A percentile compares a stretch with the other conserved stretches of the same genome.
Conservation (phyloP, 768 basidiomycete species). For the Hemileccinum impolitum region DNA sequence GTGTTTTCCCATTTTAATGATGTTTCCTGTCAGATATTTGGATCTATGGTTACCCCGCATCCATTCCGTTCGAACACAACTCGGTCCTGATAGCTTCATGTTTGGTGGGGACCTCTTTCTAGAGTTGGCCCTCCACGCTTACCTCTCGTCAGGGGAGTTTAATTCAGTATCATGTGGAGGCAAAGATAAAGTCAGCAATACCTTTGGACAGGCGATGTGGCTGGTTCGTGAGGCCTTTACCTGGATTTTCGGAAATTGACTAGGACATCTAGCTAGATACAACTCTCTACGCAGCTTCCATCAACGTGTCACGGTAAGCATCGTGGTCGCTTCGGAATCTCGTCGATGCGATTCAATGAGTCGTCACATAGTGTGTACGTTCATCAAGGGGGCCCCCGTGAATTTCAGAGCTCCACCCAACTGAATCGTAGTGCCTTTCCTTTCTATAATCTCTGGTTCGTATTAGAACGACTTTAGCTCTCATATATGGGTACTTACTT, state of each 20-base stretch:
- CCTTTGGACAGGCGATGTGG: constrained; percentile 56
- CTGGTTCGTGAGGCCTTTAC: constrained; percentile 31
- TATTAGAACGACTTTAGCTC: not conserved
- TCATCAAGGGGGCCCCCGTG: constrained; percentile 54
- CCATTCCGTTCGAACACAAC: constrained; percentile 41
- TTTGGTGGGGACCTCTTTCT: constrained; percentile 34
- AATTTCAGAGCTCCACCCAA: constrained; percentile 47
- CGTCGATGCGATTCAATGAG: not conserved
- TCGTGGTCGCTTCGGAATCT: no score
- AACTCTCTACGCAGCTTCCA: constrained; percentile 27
- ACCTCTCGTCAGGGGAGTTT: constrained; percentile 41
- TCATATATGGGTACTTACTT: not conserved
- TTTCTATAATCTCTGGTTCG: constrained; percentile 48
- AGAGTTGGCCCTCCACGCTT: not conserved
- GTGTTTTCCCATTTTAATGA: not conserved
- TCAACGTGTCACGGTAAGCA: constrained; percentile 46
- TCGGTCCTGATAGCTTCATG: constrained; percentile 47
- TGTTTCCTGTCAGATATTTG: constrained; percentile 38
- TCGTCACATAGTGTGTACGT: constrained; percentile 39
- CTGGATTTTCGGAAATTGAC: not conserved
- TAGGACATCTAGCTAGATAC: constrained; percentile 12
- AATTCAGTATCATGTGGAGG: constrained; percentile 56
- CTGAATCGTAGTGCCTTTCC: constrained; percentile 45
- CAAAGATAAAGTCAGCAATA: constrained; percentile 47
- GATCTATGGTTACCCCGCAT: constrained; percentile 56